A percentile compares a stretch with the other conserved stretches of the same genome.
These are phyloP conservation scores for Tuber indicum DNA, from an alignment of 495 filamentous ascomycete species.

Conservation along the genomic window DNA sequence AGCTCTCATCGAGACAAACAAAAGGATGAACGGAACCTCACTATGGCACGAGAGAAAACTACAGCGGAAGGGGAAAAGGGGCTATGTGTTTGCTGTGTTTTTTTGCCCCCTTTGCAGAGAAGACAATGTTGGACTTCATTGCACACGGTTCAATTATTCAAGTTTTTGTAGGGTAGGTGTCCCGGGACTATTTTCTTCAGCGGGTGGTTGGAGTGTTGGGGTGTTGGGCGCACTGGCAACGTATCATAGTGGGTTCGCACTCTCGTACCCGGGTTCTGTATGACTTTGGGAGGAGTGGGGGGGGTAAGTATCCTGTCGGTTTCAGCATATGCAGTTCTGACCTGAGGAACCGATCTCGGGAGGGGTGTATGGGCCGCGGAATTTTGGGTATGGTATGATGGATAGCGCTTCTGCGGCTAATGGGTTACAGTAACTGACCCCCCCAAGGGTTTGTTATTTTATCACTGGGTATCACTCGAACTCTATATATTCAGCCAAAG, in stretches of 20 bases:
- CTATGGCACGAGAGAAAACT: too few species aligned
- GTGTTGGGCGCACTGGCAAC: neutral
- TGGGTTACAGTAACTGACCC: neutral
- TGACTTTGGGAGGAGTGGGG: neutral
- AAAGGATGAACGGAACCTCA: neutral
- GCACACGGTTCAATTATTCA: too few species aligned
- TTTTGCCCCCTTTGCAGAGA: too few species aligned
- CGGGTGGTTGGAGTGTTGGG: neutral
- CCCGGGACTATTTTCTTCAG: neutral
- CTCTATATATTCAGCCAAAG: neutral
- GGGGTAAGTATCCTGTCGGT: neutral
- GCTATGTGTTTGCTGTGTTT: too few species aligned
- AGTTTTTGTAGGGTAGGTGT: too few species aligned
- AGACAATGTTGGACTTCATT: too few species aligned
- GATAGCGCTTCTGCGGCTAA: neutral
- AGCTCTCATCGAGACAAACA: neutral
- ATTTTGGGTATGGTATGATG: neutral
- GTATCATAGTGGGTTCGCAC: neutral
- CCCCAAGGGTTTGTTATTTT: neutral
- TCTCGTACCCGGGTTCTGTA: neutral
- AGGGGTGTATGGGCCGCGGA: neutral
- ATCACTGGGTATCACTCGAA: neutral
- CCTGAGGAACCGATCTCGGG: neutral
- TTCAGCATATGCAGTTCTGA: neutral
- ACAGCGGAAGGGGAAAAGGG: too few species aligned